A percentile compares a stretch with the other conserved stretches of the same genome.
Evolutionary conservation across 495 filamentous ascomycete genomes (phyloP).

Genomic region (Massariosphaeria phaeospora): DNA sequence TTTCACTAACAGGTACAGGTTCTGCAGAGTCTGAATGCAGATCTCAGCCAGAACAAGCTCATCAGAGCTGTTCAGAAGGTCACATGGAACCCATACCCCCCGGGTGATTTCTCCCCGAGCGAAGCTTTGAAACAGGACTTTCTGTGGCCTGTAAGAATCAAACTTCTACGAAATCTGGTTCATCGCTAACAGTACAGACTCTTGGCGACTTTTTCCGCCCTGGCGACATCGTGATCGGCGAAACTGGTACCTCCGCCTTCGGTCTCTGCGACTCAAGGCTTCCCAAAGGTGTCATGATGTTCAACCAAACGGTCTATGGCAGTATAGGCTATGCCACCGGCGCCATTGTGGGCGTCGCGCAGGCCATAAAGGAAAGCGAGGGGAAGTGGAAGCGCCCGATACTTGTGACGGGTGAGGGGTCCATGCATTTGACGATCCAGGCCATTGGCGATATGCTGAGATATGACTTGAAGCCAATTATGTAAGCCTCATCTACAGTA

Average conservation of each 20-base stretch:
- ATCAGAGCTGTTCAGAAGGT: conserved; percentile 17
- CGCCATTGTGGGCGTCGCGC: conserved; percentile 37
- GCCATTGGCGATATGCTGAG: conserved; percentile 40
- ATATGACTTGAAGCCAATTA: conserved; percentile 36
- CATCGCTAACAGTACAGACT: no score
- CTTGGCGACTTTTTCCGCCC: conserved; percentile 39
- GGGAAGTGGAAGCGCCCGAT: conserved; percentile 33
- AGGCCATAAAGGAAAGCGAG: conserved; percentile 58
- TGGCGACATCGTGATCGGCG: conserved; percentile 48
- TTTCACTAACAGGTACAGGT: no score
- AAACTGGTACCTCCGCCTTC: conserved; percentile 43
- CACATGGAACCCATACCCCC: conserved; percentile 32
- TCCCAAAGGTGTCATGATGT: conserved; percentile 30
- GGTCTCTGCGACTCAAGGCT: conserved; percentile 38
- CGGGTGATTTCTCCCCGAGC: not conserved
- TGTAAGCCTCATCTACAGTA: conserved; percentile 32
- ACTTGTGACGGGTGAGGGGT: conserved; percentile 43
- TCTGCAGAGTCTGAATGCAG: conserved; percentile 31
- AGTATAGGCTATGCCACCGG: conserved; percentile 45
- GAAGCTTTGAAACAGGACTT: conserved; percentile 38
- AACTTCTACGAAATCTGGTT: no score
- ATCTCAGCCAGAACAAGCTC: conserved; percentile 25
- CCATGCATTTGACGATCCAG: conserved; percentile 45
- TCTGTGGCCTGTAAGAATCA: no score
- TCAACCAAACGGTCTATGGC: conserved; percentile 43